Conservation (phyloP, 1,284 basidiomycete genomes). For the Tilletiaria anomala region DNA sequence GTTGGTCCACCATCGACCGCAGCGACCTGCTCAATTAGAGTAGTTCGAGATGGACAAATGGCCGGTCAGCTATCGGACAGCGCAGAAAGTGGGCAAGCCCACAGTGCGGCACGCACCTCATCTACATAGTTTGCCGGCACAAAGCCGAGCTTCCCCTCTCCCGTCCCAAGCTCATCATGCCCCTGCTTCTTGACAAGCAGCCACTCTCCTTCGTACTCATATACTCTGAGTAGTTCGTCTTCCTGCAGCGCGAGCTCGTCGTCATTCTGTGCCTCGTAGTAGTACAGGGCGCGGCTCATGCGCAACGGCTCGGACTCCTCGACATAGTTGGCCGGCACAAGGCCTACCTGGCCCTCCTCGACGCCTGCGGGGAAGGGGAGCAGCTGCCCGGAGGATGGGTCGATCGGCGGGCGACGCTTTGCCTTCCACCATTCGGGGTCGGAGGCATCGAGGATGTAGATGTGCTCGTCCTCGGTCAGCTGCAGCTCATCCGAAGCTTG, state of each 20-base stretch:
- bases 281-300: conserved; percentile 30
- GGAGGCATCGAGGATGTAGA: conserved; percentile 35
- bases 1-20: conserved; percentile 16
- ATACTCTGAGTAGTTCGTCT: conserved; percentile 30
- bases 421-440: conserved; percentile 38
- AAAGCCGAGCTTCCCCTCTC: conserved; percentile 24
- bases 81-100: too few relatives aligned
- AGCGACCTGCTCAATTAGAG: conserved; percentile 4
- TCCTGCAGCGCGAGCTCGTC: conserved; percentile 33
- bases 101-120: too few relatives aligned
- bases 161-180: conserved; percentile 17
- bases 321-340: conserved; percentile 38
- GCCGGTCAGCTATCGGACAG: too few relatives aligned
- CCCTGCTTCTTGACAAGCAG: conserved; percentile 34
- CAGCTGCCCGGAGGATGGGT: conserved; percentile 8
- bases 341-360: conserved; percentile 10
- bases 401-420: conserved; percentile 16
- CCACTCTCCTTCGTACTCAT: conserved; percentile 32
- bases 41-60: too few relatives aligned
- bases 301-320: conserved; percentile 31
- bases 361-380: not conserved
- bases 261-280: conserved; percentile 31
- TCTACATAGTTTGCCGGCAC: conserved; percentile 38
- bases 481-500: conserved; percentile 36
- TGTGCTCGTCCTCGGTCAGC: conserved; percentile 30